Conservation (phyloP, 2,329 filamentous ascomycete species). For the Aspergillus alliaceus region DNA sequence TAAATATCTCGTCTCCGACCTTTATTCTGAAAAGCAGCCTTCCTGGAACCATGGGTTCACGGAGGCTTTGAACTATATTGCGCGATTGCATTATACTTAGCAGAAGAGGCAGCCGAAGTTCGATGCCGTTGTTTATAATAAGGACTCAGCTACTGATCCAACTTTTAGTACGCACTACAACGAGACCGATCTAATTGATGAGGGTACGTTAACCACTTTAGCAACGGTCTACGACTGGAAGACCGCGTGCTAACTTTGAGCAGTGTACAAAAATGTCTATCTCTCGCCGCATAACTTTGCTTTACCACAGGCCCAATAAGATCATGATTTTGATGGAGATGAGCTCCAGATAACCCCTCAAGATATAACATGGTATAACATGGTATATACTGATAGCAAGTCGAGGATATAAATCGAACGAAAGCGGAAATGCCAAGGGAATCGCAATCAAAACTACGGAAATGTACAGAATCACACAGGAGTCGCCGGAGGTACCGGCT, state of each 20-base stretch:
- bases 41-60: slow-evolving; percentile 17
- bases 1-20: slow-evolving; percentile 41
- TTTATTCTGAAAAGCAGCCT: slow-evolving; percentile 20
- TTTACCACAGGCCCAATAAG: slow-evolving; percentile 38
- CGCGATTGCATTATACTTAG: slow-evolving; percentile 16
- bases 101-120: slow-evolving; percentile 38
- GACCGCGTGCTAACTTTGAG: neutral
- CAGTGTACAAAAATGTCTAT: slow-evolving; percentile 47
- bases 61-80: slow-evolving; percentile 17
- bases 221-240: no score
- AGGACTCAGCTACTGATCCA: slow-evolving; percentile 20
- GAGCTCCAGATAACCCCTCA: no score
- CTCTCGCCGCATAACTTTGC: slow-evolving; percentile 48
- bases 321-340: no score
- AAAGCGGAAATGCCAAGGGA: no score
- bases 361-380: no score
- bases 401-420: no score
- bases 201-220: slow-evolving; percentile 1
- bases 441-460: no score
- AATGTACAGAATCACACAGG: no score
- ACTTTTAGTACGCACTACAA: slow-evolving; percentile 12
- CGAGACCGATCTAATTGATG: slow-evolving; percentile 13
- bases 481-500: no score
- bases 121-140: slow-evolving; percentile 45
- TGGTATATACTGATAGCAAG: no score